Base-by-base conservation (phyloP, 2,329 filamentous ascomycete species). In the Penicillium corylophilum region DNA sequence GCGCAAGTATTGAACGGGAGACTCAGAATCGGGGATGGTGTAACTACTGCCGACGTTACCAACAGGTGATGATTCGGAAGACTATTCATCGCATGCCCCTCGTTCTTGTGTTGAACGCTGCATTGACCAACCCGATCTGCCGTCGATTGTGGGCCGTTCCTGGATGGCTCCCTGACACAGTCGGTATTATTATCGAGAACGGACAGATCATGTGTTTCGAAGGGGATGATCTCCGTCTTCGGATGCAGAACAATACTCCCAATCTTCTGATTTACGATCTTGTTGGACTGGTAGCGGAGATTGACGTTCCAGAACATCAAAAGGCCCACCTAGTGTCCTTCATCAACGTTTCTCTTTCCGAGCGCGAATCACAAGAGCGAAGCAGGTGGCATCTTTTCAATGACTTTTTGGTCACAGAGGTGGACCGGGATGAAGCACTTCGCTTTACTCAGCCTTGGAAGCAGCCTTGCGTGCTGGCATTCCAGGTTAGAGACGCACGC, bases 201-300 rank as follows among this genome's bases (percentile, higher is more conserved):
- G 90, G 90, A n/a, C 89, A 95, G 65, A 89, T 97, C 66, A 92
- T 90, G 71, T 96, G 92, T 71, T 97, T 91, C 59, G 92, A 99
- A 71, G 93, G 94, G 2, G 87, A 95, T 47, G 92, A 97, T 63
- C 73, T 99, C 58, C 87, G 87, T 66, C 74, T 89, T 43, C 89
- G 94, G 62, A 74, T 95, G 20, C 87, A 93, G 64, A 83, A 88
- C 28, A 89, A 88, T 20, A 86, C 87, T 6, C 88, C 92, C 52
- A 86, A 88, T 45, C 88, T 97, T 44, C 84, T 86, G 12, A 87
- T 97, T 0, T 99, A 96, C 70, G 95, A 96, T 53, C 78, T 99
- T 23, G 85, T 96, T 12, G 94, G 94, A 3, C 79, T 96, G 63
- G 90, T 95, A 12, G 86, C 90, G 9, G 93, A 96, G 62, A 93